Base-by-base conservation (phyloP, 345 rosid genomes). In the Populus simonii region DNA sequence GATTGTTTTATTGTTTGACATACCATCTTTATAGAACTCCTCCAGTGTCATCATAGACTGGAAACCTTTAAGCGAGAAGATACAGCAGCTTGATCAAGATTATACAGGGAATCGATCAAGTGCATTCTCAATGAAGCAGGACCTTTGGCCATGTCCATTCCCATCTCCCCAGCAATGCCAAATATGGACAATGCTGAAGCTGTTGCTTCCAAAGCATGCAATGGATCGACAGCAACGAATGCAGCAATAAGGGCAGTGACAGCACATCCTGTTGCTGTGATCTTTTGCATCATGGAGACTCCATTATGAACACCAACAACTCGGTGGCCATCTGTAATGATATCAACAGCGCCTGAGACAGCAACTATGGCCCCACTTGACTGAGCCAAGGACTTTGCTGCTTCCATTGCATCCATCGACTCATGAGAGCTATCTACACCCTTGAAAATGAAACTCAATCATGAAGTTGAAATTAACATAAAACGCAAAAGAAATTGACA, bases 231-330 rank as follows among this genome's bases (percentile, higher is more conserved):
- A 12, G 98, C 90, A 62, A 92, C 86, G 80, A 94, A 92, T 11
- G 97, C 98, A 0, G 96, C 94, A 71, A 94, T 83, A 36, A 93
- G 83, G 31, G 95, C 96, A 53, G 94, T 85, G 66, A 89, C 90
- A 36, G 98, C 83, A 73, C 99, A 91, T 18, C 99, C 98, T 0
- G 97, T 92, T 6, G 94, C 98, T 0, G 99, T 95, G 25, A 95
- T 92, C 80, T 85, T 92, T 79, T 93, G 97, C 96, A 95, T 77
- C 96, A 91, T 90, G 29, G 90, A 82, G 13, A 92, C 93, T 76
- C 98, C 98, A 76, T 95, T 95, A 68, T 79, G 88, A 53, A 86
- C 94, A 73, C 91, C 92, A 49, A 87, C 70, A 66, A 90, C 88
- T 20, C 83, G 84, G 31, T 78, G 70, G 78, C 99, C 99, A 69